These are phyloP conservation scores for Rhodotorula graminis DNA, from an alignment of 768 basidiomycete species.

Conservation along the genomic window DNA sequence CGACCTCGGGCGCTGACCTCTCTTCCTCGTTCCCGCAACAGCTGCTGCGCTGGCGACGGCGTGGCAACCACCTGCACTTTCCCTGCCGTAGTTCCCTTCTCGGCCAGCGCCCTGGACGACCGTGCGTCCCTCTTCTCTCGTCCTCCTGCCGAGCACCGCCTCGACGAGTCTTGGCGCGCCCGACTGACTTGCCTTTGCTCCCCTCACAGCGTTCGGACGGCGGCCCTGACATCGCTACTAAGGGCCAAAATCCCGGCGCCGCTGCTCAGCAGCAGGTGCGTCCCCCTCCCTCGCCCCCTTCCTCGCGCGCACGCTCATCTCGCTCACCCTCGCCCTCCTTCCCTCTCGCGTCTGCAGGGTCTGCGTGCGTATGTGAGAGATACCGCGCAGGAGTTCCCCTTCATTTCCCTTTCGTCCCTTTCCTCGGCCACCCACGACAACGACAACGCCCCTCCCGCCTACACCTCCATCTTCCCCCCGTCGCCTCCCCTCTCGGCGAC, in stretches of 20 bases:
- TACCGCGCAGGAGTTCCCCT: slow-evolving; percentile 5
- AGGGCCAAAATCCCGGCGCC: slow-evolving; percentile 25
- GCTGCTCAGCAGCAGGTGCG: slow-evolving; percentile 4
- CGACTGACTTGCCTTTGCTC: slow-evolving; percentile 1
- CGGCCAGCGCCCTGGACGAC: slow-evolving; percentile 17
- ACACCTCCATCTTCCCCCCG: slow-evolving; percentile 9
- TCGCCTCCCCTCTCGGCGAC: slow-evolving; percentile 6
- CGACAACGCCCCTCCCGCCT: neutral
- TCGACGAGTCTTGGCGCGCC: too few relatives aligned
- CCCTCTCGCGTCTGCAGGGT: neutral
- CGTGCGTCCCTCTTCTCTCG: slow-evolving; percentile 16
- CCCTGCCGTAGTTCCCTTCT: neutral
- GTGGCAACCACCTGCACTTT: slow-evolving; percentile 5
- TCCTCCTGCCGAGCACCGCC: neutral
- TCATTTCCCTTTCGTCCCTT: slow-evolving; percentile 14
- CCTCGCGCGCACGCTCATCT: neutral
- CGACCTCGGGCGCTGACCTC: neutral
- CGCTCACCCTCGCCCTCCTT: neutral
- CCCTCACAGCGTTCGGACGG: slow-evolving; percentile 15
- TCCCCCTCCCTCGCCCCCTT: neutral
- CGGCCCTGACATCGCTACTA: slow-evolving; percentile 32
- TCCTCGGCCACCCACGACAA: slow-evolving; percentile 1
- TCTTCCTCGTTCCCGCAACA: neutral
- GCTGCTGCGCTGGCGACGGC: slow-evolving; percentile 5
- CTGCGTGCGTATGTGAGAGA: slow-evolving; percentile 32